These are phyloP conservation scores for Cinchona pubescens DNA, from an alignment of 257 asterid species.

Conservation along the genomic window DNA sequence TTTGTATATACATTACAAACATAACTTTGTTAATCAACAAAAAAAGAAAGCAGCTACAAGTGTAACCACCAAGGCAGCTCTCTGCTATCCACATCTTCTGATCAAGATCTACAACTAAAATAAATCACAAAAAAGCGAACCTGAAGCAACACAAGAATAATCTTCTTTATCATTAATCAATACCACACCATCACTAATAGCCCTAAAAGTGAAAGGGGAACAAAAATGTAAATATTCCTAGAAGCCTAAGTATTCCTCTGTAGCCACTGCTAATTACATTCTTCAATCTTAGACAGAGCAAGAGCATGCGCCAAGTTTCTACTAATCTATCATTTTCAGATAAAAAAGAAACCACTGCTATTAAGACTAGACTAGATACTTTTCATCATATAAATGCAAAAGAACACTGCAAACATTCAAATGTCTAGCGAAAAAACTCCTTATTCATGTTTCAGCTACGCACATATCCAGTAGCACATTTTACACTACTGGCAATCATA, in stretches of 20 bases:
- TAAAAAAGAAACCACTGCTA: neutral
- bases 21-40: neutral
- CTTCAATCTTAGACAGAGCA: neutral
- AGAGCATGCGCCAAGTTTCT: neutral
- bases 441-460: neutral
- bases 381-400: neutral
- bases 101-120: neutral
- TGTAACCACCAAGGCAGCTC: neutral
- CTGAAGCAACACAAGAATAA: neutral
- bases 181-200: neutral
- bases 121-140: neutral
- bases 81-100: neutral
- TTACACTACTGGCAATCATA: neutral
- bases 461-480: neutral
- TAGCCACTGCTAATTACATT: neutral
- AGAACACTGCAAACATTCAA: neutral
- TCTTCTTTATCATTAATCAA: neutral
- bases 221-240: neutral
- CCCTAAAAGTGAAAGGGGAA: too few species aligned
- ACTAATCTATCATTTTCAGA: neutral
- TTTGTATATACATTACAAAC: neutral
- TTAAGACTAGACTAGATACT: neutral
- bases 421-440: neutral
- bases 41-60: neutral
- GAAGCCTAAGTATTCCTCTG: neutral